Evolutionary conservation across 2,329 filamentous ascomycete genomes (phyloP).

Genomic region (Ceratocystis colombiana): DNA sequence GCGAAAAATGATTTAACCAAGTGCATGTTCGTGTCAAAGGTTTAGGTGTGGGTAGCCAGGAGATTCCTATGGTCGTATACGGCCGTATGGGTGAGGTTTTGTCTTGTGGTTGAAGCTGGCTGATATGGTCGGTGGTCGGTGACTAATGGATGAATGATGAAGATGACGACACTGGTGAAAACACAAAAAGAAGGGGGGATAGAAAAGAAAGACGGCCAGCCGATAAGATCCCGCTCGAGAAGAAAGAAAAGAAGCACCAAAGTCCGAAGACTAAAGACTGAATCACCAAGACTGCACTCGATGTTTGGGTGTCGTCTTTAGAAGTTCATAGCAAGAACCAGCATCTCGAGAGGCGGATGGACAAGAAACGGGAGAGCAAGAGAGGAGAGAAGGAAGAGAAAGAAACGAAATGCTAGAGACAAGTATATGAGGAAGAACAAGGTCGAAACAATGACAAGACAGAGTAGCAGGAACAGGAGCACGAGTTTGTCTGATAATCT

Average conservation of each 20-base stretch:
- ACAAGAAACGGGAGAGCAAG: slow-evolving; percentile 14
- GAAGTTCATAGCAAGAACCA: background rate
- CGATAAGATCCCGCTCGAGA: slow-evolving; percentile 21
- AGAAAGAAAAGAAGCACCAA: slow-evolving; percentile 16
- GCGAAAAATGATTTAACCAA: slow-evolving; percentile 15
- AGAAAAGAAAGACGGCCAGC: slow-evolving; percentile 18
- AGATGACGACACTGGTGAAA: slow-evolving; percentile 4
- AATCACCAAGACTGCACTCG: background rate
- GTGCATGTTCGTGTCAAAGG: slow-evolving; percentile 4
- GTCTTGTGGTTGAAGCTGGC: background rate
- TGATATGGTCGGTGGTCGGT: background rate
- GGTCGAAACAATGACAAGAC: too few relatives aligned
- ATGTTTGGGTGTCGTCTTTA: background rate
- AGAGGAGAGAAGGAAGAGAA: background rate
- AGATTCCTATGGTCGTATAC: background rate
- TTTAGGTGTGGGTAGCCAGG: background rate
- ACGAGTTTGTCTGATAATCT: too few relatives aligned
- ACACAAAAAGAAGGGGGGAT: slow-evolving; percentile 6
- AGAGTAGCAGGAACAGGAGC: too few relatives aligned
- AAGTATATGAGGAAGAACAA: too few relatives aligned
- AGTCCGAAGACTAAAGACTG: background rate
- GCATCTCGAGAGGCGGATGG: background rate
- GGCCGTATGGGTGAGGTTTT: background rate
- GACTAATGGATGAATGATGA: background rate
- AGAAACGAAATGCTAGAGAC: background rate